Conservation (phyloP, 306 rosid species). For the Rosa rugosa region DNA sequence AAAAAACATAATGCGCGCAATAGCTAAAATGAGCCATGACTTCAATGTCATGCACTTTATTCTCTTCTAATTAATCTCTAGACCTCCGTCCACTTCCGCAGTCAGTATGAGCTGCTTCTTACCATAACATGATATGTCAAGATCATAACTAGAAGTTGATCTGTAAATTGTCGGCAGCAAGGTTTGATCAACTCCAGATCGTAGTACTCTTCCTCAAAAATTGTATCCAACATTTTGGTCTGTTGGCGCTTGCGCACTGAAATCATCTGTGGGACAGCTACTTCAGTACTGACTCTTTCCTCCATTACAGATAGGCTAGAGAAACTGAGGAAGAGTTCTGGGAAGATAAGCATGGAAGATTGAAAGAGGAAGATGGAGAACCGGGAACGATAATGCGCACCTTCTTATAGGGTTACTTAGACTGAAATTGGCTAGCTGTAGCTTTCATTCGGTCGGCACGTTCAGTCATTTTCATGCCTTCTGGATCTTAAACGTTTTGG, state of each 20-base stretch:
- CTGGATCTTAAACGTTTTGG: no score
- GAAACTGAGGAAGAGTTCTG: not conserved
- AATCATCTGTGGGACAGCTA: slow-evolving; percentile 48
- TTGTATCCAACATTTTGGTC: slow-evolving; percentile 46
- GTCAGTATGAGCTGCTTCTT: not conserved
- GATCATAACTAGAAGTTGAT: slow-evolving; percentile 1
- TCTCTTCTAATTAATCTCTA: not conserved
- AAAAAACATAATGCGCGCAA: slow-evolving; percentile 3
- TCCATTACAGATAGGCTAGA: not conserved
- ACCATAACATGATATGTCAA: not conserved
- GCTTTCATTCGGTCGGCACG: not conserved
- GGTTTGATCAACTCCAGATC: slow-evolving; percentile 22
- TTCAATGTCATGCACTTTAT: slow-evolving; percentile 2
- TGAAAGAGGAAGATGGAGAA: slow-evolving; percentile 1
- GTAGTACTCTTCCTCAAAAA: slow-evolving; percentile 42
- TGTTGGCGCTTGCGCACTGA: slow-evolving; percentile 20
- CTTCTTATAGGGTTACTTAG: not conserved
- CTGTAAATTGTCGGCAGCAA: not conserved
- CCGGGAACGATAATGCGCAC: not conserved
- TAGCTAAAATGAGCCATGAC: slow-evolving; percentile 5
- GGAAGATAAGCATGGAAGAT: not conserved
- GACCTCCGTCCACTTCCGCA: not conserved
- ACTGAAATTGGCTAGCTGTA: not conserved
- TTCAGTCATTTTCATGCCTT: not conserved
- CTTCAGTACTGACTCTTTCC: slow-evolving; percentile 40